Base-by-base conservation (phyloP, 441 rosid species). In the Iberis amara region DNA sequence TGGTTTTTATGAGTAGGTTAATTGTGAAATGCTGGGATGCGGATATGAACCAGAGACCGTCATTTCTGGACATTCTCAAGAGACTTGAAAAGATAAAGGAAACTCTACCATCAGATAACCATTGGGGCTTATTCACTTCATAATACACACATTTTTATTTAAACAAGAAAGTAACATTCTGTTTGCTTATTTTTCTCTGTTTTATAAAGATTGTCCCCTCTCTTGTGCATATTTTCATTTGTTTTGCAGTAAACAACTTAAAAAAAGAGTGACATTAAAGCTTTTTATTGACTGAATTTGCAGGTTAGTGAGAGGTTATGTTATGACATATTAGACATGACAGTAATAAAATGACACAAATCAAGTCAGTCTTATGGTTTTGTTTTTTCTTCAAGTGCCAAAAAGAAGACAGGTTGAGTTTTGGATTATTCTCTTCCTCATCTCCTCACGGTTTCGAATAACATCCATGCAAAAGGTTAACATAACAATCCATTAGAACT, bases 1-100 rank as follows among this genome's bases (percentile, higher is more conserved):
- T 15, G 4, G 6, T 70, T 35, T 61, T 43, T n/a, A n/a, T n/a
- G n/a, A n/a, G 62, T 44, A 88, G 96, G 11, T 73, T 92, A 53
- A 84, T 91, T 2, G 92, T 75, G 56, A 81, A 57, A 18, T 92
- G 95, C 73, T 92, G 98, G 96, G 81, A 79, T 0, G 69, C 83
- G 11, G 95, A 88, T 73, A 83, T 82, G 96, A 92, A 76, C 68
- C 74, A 48, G 66, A 86, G 96, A 69, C 98, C 92, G 11, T 55
- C 96, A 12, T 92, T 92, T 79, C 66, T 92, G 76, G 98, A 92
- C 28, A 88, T 92, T 38, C 94, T 92, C 62, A 88, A 88, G 86
- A 79, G 64, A 69, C 95, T 92, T 26, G 95, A 92, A 62, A 88
- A 79, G 83, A 79, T 92, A 26, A 86, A 81, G 81, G 91, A 86